Evolutionary conservation across 2,329 filamentous ascomycete genomes (phyloP).

Genomic region (Sclerotinia subarctica): DNA sequence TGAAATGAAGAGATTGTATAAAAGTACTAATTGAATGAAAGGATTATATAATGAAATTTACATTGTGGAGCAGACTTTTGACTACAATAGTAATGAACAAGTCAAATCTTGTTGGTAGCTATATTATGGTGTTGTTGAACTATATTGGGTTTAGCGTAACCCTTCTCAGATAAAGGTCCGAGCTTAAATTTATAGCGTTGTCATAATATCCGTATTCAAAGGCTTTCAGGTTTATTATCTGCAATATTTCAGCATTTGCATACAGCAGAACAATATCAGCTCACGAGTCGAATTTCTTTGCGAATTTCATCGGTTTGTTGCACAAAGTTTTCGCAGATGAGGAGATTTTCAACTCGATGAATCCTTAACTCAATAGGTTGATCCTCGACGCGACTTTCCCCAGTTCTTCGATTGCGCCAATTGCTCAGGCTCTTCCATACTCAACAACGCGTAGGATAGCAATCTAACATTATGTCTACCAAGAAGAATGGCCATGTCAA

Average conservation of each 20-base stretch:
- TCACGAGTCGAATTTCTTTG: background rate
- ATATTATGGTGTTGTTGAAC: constrained; percentile 14
- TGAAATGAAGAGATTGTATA: background rate
- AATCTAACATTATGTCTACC: constrained; percentile 30
- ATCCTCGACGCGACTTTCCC: constrained; percentile 21
- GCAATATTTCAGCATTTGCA: constrained; percentile 7
- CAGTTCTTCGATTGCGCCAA: constrained; percentile 14
- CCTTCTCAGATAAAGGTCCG: background rate
- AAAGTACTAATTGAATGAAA: background rate
- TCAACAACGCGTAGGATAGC: constrained; percentile 8
- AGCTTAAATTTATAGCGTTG: constrained; percentile 15
- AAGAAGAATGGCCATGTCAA: constrained; percentile 31
- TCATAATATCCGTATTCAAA: constrained; percentile 14
- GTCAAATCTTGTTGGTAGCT: background rate
- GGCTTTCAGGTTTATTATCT: constrained; percentile 12
- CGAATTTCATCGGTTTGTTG: background rate
- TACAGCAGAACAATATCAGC: background rate
- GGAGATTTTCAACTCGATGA: constrained; percentile 3
- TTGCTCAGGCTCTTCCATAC: constrained; percentile 5
- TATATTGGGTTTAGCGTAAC: background rate
- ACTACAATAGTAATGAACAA: background rate
- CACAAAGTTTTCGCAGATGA: background rate
- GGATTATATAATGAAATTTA: background rate
- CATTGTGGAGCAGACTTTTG: background rate
- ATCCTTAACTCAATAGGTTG: constrained; percentile 9